Evolutionary conservation across 495 filamentous ascomycete genomes (phyloP), one percentile per base, ranked within the genome.

Genomic region (Daldinia vernicosa): DNA sequence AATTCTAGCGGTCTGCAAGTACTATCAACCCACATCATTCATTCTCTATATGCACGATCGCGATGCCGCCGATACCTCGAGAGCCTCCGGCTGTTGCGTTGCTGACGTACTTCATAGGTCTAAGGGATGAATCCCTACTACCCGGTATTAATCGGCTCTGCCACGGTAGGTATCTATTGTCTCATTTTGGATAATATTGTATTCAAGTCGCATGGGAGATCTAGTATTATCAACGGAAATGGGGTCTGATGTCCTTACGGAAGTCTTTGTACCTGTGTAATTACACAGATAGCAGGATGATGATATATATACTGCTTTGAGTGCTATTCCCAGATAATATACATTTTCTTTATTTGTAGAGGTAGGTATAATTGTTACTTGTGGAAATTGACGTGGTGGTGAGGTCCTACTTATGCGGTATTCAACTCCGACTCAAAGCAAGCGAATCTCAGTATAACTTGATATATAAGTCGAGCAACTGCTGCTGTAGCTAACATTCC

Each of bases 11-110:
- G 51, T 58, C 52, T 15, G 39, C 53, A 40, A 11, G 6, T 19
- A 47, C 33, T 37, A 37, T 51, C 53, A 19, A 30, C 6, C 9
- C 12, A 54, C 26, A 58, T 47, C 28, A 35, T 32, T 47, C 28
- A 35, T 32, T 14, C 6, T 39, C n/a, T 19, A 26, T 14, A 12
- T 50, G 27, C 53, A 19, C 27, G 27, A 6, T 37, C 62, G 62
- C 37, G 17, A 50, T 65, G 35, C 26, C 37, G 28, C 62, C 61
- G 50, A 40, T 22, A 56, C 8, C n/a, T 56, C 17, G 61, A 33
- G 32, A 50, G 37, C 19, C 35, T 32, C 24, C 19, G 26, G 35
- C 11, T 33, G n/a, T 56, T 40, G 17, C 17, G 19, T 35, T 19
- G 14, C 19, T 17, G 27, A 22, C 26, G 17, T 32, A 33, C 35